Percentiles rank a stretch among this genome's conserved stretches.
Evolutionary conservation across 2,329 filamentous ascomycete genomes (phyloP).

Genomic region (Hypomyces perniciosus): DNA sequence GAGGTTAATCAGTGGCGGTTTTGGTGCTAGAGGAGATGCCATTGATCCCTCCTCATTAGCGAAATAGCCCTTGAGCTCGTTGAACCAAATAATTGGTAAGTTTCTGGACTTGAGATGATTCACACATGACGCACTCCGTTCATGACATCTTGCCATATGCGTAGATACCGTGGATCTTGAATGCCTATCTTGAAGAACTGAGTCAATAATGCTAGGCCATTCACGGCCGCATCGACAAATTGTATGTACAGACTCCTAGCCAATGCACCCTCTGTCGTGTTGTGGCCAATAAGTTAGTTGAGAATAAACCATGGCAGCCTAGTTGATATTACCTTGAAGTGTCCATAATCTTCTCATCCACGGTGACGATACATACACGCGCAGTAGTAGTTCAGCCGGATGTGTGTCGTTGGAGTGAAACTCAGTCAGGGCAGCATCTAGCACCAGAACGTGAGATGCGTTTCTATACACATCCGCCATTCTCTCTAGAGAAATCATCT

Average conservation of each 20-base stretch:
- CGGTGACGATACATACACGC: slow-evolving; percentile 26
- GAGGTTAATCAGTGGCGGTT: slow-evolving; percentile 13
- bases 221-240: slow-evolving; percentile 25
- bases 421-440: slow-evolving; percentile 27
- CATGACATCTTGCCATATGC: slow-evolving; percentile 18
- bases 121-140: slow-evolving; percentile 12
- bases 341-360: slow-evolving; percentile 38
- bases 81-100: slow-evolving; percentile 11
- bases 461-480: slow-evolving; percentile 30
- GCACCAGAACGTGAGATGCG: slow-evolving; percentile 26
- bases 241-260: slow-evolving; percentile 26
- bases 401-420: slow-evolving; percentile 14
- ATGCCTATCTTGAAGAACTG: slow-evolving; percentile 12
- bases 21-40: neutral
- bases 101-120: neutral
- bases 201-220: slow-evolving; percentile 10
- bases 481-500: slow-evolving; percentile 25
- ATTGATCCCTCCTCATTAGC: neutral
- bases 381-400: slow-evolving; percentile 23
- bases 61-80: slow-evolving; percentile 14
- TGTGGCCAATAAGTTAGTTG: neutral
- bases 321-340: slow-evolving; percentile 24
- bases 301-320: neutral
- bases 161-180: slow-evolving; percentile 13
- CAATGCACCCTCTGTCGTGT: slow-evolving; percentile 26